Evolutionary conservation across 2,329 filamentous ascomycete genomes (phyloP), one percentile per base, ranked within the genome.

Genomic region (Diaporthe vaccinii): DNA sequence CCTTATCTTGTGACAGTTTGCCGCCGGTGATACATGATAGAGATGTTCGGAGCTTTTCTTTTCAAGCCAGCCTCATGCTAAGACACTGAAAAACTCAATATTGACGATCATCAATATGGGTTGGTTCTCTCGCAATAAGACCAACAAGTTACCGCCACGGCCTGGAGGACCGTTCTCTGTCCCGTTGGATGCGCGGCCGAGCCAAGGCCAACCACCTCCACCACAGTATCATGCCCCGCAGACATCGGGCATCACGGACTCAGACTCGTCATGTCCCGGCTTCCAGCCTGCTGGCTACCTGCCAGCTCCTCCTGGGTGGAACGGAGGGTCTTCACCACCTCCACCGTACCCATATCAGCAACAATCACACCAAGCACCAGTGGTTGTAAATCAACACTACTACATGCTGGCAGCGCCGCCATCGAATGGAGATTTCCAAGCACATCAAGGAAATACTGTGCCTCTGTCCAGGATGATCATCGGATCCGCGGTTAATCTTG

Each of bases 331-430:
- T 25, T 61, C 74, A 34, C 65, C 76, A 20, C 77, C 74, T 22
- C 72, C 77, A 4, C 79, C 80, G 22, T 74, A 76, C 62, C 79
- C 79, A 31, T 81, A 82, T 58, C 80, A 81, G 41, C 77, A 79
- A 41, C 78, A 77, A 71, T 76, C 75, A 39, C 79, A 78, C 74
- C 82, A 80, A 34, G 82, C 82, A 36, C 85, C 87, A 10, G 85
- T 89, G 72, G 83, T 89, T 39, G 86, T 89, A 67, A 89, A 89
- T 76, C 87, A 89, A 75, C 84, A 89, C 77, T 89, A 89, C 79
- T 88, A 90, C 77, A 78, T 88, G 67, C 77, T 79, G 28, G 78
- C 80, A 2, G 77, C 80, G 3, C 77, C 79, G 0, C 75, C 78
- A 53, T 72, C 79, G 10, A 61, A 72, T 12, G 76, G 68, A 1